These are phyloP conservation scores for Dendrocalamus sinicus DNA, from an alignment of 176 grass and related monocot genomes.

Conservation along the genomic window DNA sequence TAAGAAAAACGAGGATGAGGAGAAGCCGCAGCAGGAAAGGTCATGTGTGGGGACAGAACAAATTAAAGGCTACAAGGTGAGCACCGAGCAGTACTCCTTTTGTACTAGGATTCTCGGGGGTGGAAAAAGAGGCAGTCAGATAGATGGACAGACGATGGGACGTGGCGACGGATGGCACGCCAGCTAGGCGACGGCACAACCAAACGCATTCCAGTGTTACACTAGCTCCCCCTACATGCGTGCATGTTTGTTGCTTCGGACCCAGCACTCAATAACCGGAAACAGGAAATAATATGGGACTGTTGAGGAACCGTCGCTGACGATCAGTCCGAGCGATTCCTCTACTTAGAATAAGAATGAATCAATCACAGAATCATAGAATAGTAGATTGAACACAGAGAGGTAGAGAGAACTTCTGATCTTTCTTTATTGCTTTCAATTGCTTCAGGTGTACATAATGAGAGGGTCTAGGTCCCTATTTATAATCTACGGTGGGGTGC, in stretches of 20 bases:
- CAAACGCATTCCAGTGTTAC: neutral
- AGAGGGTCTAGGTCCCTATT: too few species aligned
- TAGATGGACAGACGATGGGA: slow-evolving; percentile 27
- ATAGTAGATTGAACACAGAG: too few species aligned
- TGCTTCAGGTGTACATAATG: too few species aligned
- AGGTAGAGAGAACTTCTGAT: too few species aligned
- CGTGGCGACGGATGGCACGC: neutral
- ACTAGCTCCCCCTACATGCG: neutral
- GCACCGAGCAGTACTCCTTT: slow-evolving; percentile 1
- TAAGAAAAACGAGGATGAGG: neutral
- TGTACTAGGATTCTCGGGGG: slow-evolving; percentile 27
- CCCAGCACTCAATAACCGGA: too few species aligned
- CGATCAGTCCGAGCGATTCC: too few species aligned
- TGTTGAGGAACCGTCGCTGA: too few species aligned
- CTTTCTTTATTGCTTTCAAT: too few species aligned
- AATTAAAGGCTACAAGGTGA: neutral
- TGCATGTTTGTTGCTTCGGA: neutral
- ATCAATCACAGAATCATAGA: too few species aligned
- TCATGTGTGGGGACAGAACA: neutral
- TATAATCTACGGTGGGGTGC: too few species aligned
- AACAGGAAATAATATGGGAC: too few species aligned
- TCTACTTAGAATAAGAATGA: too few species aligned
- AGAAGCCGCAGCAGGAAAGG: neutral
- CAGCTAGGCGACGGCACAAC: slow-evolving; percentile 27
- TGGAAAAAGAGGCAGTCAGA: neutral